phyloP scores from a whole-genome alignment of 257 asterid species.

The Solanum appendiculatum region DNA sequence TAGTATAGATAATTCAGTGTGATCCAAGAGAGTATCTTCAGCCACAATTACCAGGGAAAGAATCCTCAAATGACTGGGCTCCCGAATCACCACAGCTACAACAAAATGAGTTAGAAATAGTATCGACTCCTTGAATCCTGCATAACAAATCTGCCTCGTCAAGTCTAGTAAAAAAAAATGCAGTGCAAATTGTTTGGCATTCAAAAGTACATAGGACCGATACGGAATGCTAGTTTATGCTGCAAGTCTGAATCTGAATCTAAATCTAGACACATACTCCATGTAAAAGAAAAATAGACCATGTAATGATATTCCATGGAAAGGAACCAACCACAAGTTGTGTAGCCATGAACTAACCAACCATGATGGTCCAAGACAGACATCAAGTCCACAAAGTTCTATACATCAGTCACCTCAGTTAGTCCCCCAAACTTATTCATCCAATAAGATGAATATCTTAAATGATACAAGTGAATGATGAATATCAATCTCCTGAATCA shows the following conservation, averaged over 20 bases:
- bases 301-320: not conserved
- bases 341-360: not conserved
- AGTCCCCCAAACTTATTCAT: not conserved
- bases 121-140: slow-evolving; percentile 48
- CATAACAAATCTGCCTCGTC: slow-evolving; percentile 4
- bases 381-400: not conserved
- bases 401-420: not conserved
- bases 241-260: not conserved
- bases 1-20: not conserved
- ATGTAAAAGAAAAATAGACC: not conserved
- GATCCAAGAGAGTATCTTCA: not conserved
- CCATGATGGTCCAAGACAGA: not conserved
- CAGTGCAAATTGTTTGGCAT: not conserved
- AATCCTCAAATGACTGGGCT: slow-evolving; percentile 31
- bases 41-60: slow-evolving; percentile 19
- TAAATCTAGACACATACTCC: not conserved
- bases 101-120: slow-evolving; percentile 30
- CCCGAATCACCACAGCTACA: slow-evolving; percentile 55
- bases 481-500: not conserved
- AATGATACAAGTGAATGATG: not conserved
- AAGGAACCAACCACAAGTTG: not conserved
- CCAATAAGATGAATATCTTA: not conserved
- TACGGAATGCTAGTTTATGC: not conserved
- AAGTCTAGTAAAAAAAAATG: not conserved
- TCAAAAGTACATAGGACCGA: not conserved